Evolutionary conservation across 2,329 filamentous ascomycete species (phyloP).

Genomic region (Teratosphaeria epicoccoides): DNA sequence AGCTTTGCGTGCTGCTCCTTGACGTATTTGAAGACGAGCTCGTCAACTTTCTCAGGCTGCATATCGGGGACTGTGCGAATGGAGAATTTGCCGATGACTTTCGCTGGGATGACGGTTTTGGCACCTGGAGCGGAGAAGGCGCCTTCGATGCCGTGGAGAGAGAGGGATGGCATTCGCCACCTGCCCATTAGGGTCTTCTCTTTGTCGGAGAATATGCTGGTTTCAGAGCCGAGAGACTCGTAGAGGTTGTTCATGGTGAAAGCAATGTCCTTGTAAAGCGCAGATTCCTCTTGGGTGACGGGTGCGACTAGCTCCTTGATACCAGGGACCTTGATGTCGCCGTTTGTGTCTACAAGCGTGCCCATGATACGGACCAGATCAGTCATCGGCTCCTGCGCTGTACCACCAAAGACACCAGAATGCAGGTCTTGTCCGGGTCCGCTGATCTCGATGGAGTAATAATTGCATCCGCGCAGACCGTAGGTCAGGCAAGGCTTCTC

Average conservation of each 20-base stretch:
- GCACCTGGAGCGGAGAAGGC: constrained; percentile 87
- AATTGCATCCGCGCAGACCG: constrained; percentile 92
- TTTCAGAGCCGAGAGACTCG: constrained; percentile 81
- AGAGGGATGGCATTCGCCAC: constrained; percentile 91
- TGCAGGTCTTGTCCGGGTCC: constrained; percentile 90
- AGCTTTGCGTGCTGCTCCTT: constrained; percentile 77
- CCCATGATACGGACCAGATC: constrained; percentile 76
- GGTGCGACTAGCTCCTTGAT: constrained; percentile 88
- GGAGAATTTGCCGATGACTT: constrained; percentile 96
- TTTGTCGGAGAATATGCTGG: constrained; percentile 78
- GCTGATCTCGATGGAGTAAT: constrained; percentile 85
- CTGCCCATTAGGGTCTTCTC: constrained; percentile 88
- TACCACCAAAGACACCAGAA: constrained; percentile 93
- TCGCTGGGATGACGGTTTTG: constrained; percentile 97
- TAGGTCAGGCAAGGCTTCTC: constrained; percentile 98
- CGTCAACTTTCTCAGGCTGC: constrained; percentile 83
- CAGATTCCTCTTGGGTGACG: constrained; percentile 73
- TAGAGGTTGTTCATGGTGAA: constrained; percentile 96
- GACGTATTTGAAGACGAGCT: constrained; percentile 72
- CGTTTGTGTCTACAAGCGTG: constrained; percentile 75
- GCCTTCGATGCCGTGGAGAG: constrained; percentile 88
- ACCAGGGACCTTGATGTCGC: constrained; percentile 90
- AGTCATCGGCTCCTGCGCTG: constrained; percentile 96
- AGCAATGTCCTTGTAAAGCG: constrained; percentile 77
- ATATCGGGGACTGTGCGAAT: constrained; percentile 97